Evolutionary conservation across 257 asterid genomes (phyloP), one percentile per base, ranked within the genome.

Genomic region (Solanum habrochaites): DNA sequence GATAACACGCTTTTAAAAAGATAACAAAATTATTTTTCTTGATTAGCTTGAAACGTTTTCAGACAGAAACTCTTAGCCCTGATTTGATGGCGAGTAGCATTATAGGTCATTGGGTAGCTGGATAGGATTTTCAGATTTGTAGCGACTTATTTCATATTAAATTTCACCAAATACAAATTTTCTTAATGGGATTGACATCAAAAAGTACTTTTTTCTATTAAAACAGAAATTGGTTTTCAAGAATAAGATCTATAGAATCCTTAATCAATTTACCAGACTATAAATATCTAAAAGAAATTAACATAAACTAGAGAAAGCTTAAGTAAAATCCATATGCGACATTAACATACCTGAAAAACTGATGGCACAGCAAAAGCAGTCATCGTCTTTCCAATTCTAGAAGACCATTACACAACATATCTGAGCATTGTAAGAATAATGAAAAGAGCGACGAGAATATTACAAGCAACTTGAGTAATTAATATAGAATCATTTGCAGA

Each of bases 401-500:
- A 98, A 86, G 98, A 37, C 99, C 96, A 87, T 95, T 94, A 91
- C 95, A 96, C 23, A 96, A 94, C 99, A 96, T 95, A 85, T 96
- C 98, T 8, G 98, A 98, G 83, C 98, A 96, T 98, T 96, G 52
- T 56, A 85, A 21, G n/a, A 40, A 67, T 83, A 39, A 35, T 0
- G 0, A 27, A 47, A 47, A 5, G 56, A 14, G 0, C 15, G 2
- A 47, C 14, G 7, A 47, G 5, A 4, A 47, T 14, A 47, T 1
- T 47, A 47, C 56, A 13, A 47, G 2, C 7, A 47, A 13, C 56
- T 45, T 14, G 2, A 45, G 6, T 18, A 45, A 45, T 45, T 14
- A 13, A 47, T 4, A 47, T 47, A 47, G 15, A 14, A 47, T 47
- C 0, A 7, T 47, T 47, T 2, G 0, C 2, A 42, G 45, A 42